Evolutionary conservation across 192 early-diverging fungal genomes (phyloP).

Genomic region (Linnemannia zychae): DNA sequence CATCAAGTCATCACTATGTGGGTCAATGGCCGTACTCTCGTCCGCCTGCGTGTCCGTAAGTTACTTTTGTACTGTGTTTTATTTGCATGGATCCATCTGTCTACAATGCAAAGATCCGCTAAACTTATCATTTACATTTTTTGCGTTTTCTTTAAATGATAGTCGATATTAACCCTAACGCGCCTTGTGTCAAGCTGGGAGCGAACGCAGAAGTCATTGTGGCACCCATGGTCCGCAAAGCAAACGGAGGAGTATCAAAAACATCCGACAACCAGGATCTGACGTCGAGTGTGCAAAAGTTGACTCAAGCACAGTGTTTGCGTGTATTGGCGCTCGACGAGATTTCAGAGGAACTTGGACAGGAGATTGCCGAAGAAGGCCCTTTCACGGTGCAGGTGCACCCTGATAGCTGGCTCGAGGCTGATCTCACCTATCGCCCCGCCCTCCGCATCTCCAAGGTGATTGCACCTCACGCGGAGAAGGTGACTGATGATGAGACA

Average conservation of each 20-base stretch:
- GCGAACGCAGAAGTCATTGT: constrained; percentile 81
- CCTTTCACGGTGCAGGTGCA: constrained; percentile 57
- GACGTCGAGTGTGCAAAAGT: constrained; percentile 49
- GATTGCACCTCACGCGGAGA: constrained; percentile 52
- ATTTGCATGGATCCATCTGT: neutral
- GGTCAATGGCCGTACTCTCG: constrained; percentile 76
- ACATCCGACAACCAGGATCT: constrained; percentile 46
- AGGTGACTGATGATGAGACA: constrained; percentile 54
- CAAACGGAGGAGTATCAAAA: constrained; percentile 23
- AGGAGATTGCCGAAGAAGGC: constrained; percentile 23
- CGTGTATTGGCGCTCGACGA: constrained; percentile 50
- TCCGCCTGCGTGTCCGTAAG: constrained; percentile 73
- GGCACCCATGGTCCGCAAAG: constrained; percentile 74
- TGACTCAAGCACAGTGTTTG: constrained; percentile 44
- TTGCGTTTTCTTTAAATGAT: neutral
- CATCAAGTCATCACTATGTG: constrained; percentile 81
- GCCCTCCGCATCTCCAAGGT: constrained; percentile 60
- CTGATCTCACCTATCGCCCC: constrained; percentile 34
- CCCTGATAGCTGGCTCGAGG: constrained; percentile 52
- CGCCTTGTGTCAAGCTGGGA: constrained; percentile 66
- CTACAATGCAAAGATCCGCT: neutral
- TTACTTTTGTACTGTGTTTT: constrained; percentile 3
- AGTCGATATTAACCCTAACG: constrained; percentile 68
- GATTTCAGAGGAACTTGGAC: constrained; percentile 30
- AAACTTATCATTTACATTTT: neutral